Conservation (phyloP, 169 alveolate genomes). For the Eimeria zaria region DNA sequence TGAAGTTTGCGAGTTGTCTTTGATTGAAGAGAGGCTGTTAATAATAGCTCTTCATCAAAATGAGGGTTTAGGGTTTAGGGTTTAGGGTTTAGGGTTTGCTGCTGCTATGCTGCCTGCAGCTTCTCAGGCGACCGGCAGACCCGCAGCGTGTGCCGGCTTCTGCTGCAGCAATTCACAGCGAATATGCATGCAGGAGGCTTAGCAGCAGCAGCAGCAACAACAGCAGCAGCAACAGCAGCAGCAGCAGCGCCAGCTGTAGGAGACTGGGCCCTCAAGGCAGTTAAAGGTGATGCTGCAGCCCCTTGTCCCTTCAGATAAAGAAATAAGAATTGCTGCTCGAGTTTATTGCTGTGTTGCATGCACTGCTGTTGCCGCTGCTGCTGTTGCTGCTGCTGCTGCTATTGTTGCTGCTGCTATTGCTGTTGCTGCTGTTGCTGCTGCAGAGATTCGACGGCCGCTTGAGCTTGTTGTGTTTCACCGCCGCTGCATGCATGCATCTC, state of each 20-base stretch:
- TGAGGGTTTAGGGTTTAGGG: slow-evolving; percentile 22
- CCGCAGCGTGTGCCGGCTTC: slow-evolving; percentile 27
- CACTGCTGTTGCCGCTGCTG: no score
- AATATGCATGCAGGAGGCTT: neutral
- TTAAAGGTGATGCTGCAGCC: neutral
- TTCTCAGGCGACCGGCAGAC: neutral
- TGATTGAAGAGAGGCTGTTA: neutral
- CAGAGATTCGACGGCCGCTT: neutral
- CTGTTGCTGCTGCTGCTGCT: neutral
- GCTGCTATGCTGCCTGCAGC: neutral
- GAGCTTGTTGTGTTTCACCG: neutral
- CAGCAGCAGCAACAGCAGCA: neutral
- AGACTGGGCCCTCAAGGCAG: neutral
- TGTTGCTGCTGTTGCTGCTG: slow-evolving; percentile 26
- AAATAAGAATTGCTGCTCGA: neutral
- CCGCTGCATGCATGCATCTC: neutral
- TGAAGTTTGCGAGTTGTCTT: no score
- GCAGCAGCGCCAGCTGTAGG: neutral
- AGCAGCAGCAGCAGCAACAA: neutral
- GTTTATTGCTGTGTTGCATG: no score
- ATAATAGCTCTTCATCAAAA: no score
- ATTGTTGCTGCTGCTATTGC: neutral
- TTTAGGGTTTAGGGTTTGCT: slow-evolving; percentile 11
- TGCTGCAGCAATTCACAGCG: neutral
- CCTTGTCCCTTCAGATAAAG: neutral